A percentile compares a stretch with the other conserved stretches of the same genome.
phyloP scores from a whole-genome alignment of 2,329 filamentous ascomycete genomes.

The Venturia pyrina region DNA sequence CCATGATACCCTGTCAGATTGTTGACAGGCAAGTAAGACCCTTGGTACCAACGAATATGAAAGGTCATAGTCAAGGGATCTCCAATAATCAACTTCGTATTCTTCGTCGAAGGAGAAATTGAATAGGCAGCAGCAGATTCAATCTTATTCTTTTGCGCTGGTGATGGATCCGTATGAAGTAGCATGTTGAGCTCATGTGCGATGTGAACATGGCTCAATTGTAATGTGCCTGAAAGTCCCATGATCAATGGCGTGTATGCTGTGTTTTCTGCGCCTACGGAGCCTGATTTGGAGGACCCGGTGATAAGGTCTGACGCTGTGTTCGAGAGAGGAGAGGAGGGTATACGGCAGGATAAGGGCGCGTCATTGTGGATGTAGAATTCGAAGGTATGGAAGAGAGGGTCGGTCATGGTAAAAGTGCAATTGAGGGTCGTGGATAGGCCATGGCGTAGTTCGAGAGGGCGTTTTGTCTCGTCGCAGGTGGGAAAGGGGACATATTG shows the following conservation, averaged over 20 bases:
- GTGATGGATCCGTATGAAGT: slow-evolving; percentile 49
- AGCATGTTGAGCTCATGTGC: slow-evolving; percentile 84
- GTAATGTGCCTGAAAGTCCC: slow-evolving; percentile 78
- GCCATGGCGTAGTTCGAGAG: slow-evolving; percentile 47
- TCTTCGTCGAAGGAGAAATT: slow-evolving; percentile 52
- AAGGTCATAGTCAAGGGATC: slow-evolving; percentile 72
- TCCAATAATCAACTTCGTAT: slow-evolving; percentile 68
- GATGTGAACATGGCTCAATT: slow-evolving; percentile 82
- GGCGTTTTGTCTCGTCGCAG: slow-evolving; percentile 77
- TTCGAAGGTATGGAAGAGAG: slow-evolving; percentile 81
- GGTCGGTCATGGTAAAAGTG: slow-evolving; percentile 67
- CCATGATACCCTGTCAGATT: slow-evolving; percentile 36
- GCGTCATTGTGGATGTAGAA: slow-evolving; percentile 98
- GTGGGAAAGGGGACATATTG: slow-evolving; percentile 85
- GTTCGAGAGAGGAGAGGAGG: slow-evolving; percentile 53
- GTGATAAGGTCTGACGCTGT: slow-evolving; percentile 11
- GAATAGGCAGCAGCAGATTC: slow-evolving; percentile 84
- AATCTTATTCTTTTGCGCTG: slow-evolving; percentile 53
- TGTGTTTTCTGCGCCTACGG: slow-evolving; percentile 20
- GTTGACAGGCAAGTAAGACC: slow-evolving; percentile 52
- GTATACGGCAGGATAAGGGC: slow-evolving; percentile 81
- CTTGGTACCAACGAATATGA: slow-evolving; percentile 79
- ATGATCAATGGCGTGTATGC: slow-evolving; percentile 75
- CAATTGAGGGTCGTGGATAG: slow-evolving; percentile 55
- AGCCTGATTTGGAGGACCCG: slow-evolving; percentile 29